These are phyloP conservation scores for Linnemannia hyalina DNA, from an alignment of 192 early-diverging fungal genomes.

Conservation along the genomic window DNA sequence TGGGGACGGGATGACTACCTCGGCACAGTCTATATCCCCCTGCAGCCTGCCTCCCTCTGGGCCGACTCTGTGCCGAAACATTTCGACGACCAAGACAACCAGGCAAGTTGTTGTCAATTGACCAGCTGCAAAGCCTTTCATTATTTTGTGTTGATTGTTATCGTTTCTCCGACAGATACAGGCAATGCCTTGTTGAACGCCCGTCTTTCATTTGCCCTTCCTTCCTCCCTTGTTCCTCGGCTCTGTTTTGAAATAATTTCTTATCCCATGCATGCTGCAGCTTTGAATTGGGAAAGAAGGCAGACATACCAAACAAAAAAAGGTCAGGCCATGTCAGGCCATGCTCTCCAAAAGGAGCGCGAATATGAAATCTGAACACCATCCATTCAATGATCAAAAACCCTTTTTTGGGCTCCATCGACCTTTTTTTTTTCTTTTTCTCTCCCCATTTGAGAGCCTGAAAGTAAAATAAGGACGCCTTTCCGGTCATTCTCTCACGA, in stretches of 20 bases:
- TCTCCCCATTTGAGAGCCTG: not conserved
- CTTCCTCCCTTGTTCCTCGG: not conserved
- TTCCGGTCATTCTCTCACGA: not conserved
- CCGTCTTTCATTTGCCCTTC: conserved; percentile 1
- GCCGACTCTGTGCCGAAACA: conserved; percentile 53
- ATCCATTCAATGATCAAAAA: not conserved
- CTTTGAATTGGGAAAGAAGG: not conserved
- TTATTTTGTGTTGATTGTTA: not conserved
- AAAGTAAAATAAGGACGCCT: not conserved
- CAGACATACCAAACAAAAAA: not conserved
- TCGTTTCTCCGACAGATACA: not conserved
- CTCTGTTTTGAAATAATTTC: not conserved
- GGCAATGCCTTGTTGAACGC: not conserved
- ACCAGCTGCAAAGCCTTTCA: not conserved
- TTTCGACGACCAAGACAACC: conserved; percentile 67
- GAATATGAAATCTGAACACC: not conserved
- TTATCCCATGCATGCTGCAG: not conserved
- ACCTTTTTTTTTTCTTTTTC: not conserved
- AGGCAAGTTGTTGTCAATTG: conserved; percentile 45
- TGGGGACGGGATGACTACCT: conserved; percentile 72
- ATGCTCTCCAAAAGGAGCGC: not conserved
- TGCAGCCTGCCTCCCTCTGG: conserved; percentile 65
- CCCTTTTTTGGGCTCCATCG: conserved; percentile 8
- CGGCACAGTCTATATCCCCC: conserved; percentile 72
- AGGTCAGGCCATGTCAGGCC: conserved; percentile 8